Percentiles rank a stretch among this genome's conserved stretches.
Evolutionary conservation across 805 yeast species (phyloP).

Genomic region (Grigorovia transvaalensis): DNA sequence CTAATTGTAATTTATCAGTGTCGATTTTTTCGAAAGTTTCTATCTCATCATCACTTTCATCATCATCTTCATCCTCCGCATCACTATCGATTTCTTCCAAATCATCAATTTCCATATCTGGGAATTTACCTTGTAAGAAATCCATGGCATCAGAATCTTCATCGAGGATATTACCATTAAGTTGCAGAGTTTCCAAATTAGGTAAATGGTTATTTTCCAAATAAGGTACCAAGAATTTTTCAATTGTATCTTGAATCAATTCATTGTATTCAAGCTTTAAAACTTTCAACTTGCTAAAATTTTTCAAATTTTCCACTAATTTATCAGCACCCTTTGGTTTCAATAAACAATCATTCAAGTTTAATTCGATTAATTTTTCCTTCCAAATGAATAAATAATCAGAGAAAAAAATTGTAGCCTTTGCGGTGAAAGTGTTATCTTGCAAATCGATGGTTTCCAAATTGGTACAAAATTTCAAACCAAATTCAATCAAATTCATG

Average conservation of each 20-base stretch:
- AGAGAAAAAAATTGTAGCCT: constrained; percentile 59
- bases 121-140: constrained; percentile 52
- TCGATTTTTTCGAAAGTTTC: constrained; percentile 44
- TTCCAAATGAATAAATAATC: constrained; percentile 53
- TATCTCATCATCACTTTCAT: constrained; percentile 28
- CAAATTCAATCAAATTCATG: constrained; percentile 58
- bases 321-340: constrained; percentile 64
- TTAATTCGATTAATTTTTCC: constrained; percentile 54
- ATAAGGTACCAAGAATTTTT: constrained; percentile 36
- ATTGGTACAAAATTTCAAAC: constrained; percentile 50
- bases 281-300: constrained; percentile 37
- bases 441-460: constrained; percentile 74
- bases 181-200: constrained; percentile 55
- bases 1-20: constrained; percentile 32
- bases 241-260: constrained; percentile 56
- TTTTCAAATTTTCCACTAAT: constrained; percentile 40
- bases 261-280: constrained; percentile 85
- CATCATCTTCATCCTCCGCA: constrained; percentile 38
- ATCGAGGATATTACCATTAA: constrained; percentile 87
- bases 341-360: constrained; percentile 80
- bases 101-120: constrained; percentile 87
- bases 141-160: constrained; percentile 74
- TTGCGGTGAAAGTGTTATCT: constrained; percentile 83
- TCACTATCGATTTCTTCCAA: constrained; percentile 70
- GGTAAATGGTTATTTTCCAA: constrained; percentile 49